A percentile compares a stretch with the other conserved stretches of the same genome.
Evolutionary conservation across 164 flowering plant genomes (phyloP).

Genomic region (Brasenia schreberi): DNA sequence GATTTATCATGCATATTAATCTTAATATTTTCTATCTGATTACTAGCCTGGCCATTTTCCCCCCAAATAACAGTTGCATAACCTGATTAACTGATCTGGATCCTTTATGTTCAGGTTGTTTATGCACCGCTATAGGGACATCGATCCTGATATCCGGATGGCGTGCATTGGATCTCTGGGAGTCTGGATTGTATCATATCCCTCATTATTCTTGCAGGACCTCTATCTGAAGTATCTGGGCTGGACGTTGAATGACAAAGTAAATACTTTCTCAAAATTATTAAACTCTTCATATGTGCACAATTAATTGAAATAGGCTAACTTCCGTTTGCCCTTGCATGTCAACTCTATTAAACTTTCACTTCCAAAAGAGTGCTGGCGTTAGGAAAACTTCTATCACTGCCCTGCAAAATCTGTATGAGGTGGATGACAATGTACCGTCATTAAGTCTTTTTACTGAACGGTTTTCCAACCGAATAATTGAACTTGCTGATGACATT

Average conservation of each 20-base stretch:
- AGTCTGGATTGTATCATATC: conserved; percentile 87
- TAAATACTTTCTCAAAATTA: conserved; percentile 11
- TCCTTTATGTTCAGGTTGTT: conserved; percentile 51
- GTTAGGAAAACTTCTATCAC: conserved; percentile 84
- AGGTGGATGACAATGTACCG: conserved; percentile 87
- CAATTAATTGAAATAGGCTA: neutral
- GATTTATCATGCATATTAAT: no score
- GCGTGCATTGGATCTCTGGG: conserved; percentile 92
- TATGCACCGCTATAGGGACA: conserved; percentile 93
- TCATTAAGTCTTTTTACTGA: conserved; percentile 90
- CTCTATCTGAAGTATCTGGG: conserved; percentile 93
- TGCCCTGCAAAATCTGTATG: conserved; percentile 89
- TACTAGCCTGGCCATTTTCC: neutral
- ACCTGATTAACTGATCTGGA: no score
- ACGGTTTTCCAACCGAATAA: conserved; percentile 85
- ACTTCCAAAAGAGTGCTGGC: conserved; percentile 57
- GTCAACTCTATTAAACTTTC: neutral
- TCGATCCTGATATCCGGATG: conserved; percentile 84
- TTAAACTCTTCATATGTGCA: neutral
- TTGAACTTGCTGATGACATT: conserved; percentile 97
- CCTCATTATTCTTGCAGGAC: conserved; percentile 87
- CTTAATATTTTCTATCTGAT: no score
- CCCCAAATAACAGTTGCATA: no score
- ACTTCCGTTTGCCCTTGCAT: conserved; percentile 4
- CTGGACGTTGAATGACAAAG: conserved; percentile 98